Conservation (phyloP, 1,284 basidiomycete genomes). For the Lignosus rhinocerotis region DNA sequence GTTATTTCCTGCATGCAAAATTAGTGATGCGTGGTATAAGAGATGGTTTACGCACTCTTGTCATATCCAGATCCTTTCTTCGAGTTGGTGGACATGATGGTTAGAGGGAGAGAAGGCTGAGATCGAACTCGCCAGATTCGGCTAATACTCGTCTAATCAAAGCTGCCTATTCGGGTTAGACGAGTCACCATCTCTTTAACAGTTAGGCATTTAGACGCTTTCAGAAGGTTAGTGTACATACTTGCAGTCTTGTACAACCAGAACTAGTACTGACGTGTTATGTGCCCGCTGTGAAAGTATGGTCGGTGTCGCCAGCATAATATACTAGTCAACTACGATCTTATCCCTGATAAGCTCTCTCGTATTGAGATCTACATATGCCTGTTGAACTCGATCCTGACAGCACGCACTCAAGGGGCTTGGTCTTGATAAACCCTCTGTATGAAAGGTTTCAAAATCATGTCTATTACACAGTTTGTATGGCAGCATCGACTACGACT, state of each 20-base stretch:
- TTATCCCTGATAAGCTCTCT: too few species aligned
- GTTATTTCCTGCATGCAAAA: conserved; percentile 2
- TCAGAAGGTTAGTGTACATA: too few species aligned
- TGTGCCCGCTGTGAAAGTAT: too few species aligned
- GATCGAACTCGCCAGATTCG: neutral
- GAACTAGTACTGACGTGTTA: too few species aligned
- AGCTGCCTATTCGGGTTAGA: neutral
- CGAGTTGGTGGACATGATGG: conserved; percentile 10
- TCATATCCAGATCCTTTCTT: conserved; percentile 10
- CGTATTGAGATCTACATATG: too few species aligned
- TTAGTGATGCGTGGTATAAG: neutral
- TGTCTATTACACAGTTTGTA: conserved; percentile 7
- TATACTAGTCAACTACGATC: too few species aligned
- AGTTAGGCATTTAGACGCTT: too few species aligned
- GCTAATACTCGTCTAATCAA: neutral
- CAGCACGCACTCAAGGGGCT: neutral
- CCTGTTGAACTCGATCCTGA: too few species aligned
- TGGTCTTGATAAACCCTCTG: neutral
- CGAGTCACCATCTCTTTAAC: neutral
- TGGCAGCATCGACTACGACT: conserved; percentile 6
- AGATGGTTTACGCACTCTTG: neutral
- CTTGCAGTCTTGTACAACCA: too few species aligned
- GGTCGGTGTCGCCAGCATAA: too few species aligned
- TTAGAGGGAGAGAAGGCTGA: conserved; percentile 5
- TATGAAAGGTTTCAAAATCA: neutral